phyloP scores from a whole-genome alignment of 2,329 filamentous ascomycete species.

The Stromatinia cepivora region DNA sequence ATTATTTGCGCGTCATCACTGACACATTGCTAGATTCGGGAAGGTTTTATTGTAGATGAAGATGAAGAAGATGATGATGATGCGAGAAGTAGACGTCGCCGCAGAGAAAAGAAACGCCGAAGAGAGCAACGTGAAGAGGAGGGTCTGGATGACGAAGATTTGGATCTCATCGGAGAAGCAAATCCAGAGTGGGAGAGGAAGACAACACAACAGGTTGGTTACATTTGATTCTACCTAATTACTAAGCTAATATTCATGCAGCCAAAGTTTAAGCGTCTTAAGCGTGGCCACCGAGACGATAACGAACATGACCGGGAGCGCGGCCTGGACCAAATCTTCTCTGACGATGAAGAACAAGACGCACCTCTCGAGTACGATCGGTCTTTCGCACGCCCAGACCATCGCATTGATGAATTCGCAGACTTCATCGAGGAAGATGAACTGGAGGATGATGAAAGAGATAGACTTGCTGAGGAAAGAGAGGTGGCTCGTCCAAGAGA shows the following conservation, averaged over 20 bases:
- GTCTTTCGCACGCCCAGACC: constrained; percentile 44
- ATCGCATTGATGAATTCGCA: constrained; percentile 77
- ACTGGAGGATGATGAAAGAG: constrained; percentile 83
- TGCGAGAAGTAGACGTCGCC: constrained; percentile 53
- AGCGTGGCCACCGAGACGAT: constrained; percentile 81
- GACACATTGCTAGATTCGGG: constrained; percentile 64
- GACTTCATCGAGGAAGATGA: constrained; percentile 98
- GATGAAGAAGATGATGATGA: constrained; percentile 73
- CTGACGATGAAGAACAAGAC: constrained; percentile 84
- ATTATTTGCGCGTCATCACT: constrained; percentile 25
- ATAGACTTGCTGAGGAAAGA: constrained; percentile 75
- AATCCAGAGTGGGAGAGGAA: constrained; percentile 69
- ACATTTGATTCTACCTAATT: background rate
- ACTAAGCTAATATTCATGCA: constrained; percentile 44
- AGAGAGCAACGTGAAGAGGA: constrained; percentile 83
- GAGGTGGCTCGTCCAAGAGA: constrained; percentile 83
- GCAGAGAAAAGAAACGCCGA: constrained; percentile 74
- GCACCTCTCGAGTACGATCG: constrained; percentile 49
- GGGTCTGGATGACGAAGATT: constrained; percentile 86
- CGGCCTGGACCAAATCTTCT: constrained; percentile 90
- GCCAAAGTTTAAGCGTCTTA: constrained; percentile 94
- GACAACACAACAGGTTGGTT: constrained; percentile 65
- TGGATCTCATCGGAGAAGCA: constrained; percentile 89
- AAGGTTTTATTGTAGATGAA: constrained; percentile 95
- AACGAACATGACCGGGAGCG: constrained; percentile 65